A percentile compares a stretch with the other conserved stretches of the same genome.
Evolutionary conservation across 129 eudicot genomes (phyloP).

Genomic region (Heracleum sosnowskyi): DNA sequence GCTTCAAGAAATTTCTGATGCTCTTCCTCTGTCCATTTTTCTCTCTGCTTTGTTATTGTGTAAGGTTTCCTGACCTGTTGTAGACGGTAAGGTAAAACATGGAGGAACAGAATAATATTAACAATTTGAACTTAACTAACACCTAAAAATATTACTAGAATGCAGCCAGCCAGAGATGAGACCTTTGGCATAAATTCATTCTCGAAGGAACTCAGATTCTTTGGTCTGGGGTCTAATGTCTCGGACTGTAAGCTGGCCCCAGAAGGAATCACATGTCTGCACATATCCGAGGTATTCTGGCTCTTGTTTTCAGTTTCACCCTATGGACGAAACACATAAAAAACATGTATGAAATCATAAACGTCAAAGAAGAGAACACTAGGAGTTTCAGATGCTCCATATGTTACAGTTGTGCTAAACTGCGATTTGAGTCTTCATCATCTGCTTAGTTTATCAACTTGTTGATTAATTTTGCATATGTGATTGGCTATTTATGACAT

Average conservation of each 20-base stretch:
- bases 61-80: conserved; percentile 72
- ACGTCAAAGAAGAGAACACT: neutral
- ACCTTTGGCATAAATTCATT: conserved; percentile 63
- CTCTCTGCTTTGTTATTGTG: conserved; percentile 80
- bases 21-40: conserved; percentile 92
- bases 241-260: conserved; percentile 1
- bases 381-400: neutral
- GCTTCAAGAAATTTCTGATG: conserved; percentile 88
- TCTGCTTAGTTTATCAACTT: neutral
- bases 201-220: conserved; percentile 29
- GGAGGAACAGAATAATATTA: conserved; percentile 7
- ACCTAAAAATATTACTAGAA: neutral
- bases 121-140: neutral
- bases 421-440: neutral
- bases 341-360: neutral
- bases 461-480: neutral
- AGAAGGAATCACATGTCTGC: neutral
- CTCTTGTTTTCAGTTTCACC: conserved; percentile 21
- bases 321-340: conserved; percentile 18
- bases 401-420: neutral
- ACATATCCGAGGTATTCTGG: neutral
- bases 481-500: neutral
- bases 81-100: conserved; percentile 1
- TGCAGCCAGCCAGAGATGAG: neutral
- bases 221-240: conserved; percentile 12